Evolutionary conservation across 2,329 filamentous ascomycete species (phyloP), one percentile per base, ranked within the genome.

Genomic region (Blastomyces gilchristii): DNA sequence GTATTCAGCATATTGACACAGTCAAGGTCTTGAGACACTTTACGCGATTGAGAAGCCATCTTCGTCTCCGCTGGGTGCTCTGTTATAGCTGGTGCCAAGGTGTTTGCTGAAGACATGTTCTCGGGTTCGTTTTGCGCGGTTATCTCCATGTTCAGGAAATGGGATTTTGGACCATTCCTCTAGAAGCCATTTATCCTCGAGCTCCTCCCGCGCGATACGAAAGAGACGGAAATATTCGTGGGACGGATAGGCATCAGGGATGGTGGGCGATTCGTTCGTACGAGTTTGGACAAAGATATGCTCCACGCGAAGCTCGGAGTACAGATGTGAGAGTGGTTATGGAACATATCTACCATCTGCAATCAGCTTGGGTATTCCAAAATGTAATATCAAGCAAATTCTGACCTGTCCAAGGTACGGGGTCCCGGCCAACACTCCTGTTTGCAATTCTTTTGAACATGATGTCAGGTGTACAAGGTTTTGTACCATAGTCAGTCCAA

Each of bases 221-320:
- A 37, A 37, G 34, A 37, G 34, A 37, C 34, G 34, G 6, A 37
- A 37, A 63, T 85, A 87, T 73, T 96, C 91, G 57, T 84, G 81
- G 50, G 91, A 86, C 0, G 91, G 91, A 67, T 91, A 86, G 0
- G 90, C 88, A 66, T 85, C 84, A 0, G 88, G 87, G 34, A 88
- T 79, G 49, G 79, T 79, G 3, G 87, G 86, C 58, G 79, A 76
- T 41, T 82, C 78, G 25, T 78, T 76, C 2, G 79, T 69, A n/a
- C 2, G 75, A 41, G 79, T 73, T 68, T 87, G 87, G 1, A 89
- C 77, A 14, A 90, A 79, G 70, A 88, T 85, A 68, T 89, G 87
- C 64, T 88, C 79, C 67, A 77, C 81, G 57, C 77, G 75, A 18
- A 83, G 69, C 31, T 78, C 75, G 64, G 80, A 76, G 70, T 85